phyloP scores from a whole-genome alignment of 305 asterid genomes.

The Fraxinus xanthoxyloides region DNA sequence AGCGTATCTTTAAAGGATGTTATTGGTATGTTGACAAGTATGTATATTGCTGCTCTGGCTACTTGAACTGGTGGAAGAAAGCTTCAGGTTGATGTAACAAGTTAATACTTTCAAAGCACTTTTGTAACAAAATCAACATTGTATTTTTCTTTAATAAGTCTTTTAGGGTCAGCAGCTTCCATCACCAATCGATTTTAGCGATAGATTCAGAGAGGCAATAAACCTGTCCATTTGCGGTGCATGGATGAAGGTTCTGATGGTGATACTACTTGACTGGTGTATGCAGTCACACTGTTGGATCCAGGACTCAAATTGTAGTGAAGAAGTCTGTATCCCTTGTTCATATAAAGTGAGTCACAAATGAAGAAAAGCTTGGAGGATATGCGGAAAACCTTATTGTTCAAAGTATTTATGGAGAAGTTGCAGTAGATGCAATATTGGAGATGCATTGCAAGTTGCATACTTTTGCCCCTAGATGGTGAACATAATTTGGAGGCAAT shows the following conservation, averaged over 20 bases:
- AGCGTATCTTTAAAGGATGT: not conserved
- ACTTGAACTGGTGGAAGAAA: not conserved
- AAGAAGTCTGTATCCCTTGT: not conserved
- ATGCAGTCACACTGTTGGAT: not conserved
- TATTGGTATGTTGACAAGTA: not conserved
- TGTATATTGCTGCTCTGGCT: not conserved
- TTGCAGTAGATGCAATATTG: not conserved
- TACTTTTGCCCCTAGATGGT: not conserved
- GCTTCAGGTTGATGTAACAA: not conserved
- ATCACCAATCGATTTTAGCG: not conserved
- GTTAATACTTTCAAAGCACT: not conserved
- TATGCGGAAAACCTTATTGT: not conserved
- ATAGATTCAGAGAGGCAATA: not conserved
- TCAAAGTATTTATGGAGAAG: not conserved
- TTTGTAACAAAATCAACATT: not conserved
- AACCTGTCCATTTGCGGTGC: not conserved
- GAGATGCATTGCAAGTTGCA: not conserved
- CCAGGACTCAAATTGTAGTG: not conserved
- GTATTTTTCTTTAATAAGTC: not conserved
- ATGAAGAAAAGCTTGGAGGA: constrained; percentile 3
- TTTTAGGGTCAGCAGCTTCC: not conserved
- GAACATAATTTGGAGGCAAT: not conserved
- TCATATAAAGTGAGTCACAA: not conserved
- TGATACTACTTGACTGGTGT: not conserved
- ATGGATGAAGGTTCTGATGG: not conserved